Evolutionary conservation across 2,329 filamentous ascomycete species (phyloP).

Genomic region (Xylariaceae sp.): DNA sequence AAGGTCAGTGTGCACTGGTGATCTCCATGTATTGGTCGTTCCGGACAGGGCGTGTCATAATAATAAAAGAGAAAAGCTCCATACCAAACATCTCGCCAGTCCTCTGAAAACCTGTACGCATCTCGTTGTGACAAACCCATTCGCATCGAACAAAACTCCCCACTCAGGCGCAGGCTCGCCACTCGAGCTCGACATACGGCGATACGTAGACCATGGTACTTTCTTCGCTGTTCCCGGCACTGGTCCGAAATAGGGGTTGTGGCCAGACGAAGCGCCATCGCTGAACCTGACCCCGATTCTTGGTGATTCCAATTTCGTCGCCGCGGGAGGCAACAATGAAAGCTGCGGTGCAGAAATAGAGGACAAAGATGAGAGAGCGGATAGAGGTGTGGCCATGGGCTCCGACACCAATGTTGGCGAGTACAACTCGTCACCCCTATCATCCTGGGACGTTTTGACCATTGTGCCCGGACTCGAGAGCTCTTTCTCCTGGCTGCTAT

Average conservation of each 20-base stretch:
- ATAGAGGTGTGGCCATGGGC: conserved; percentile 3
- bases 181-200: conserved; percentile 15
- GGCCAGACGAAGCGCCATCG: conserved; percentile 21
- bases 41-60: neutral
- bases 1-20: neutral
- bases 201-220: conserved; percentile 13
- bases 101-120: conserved; percentile 69
- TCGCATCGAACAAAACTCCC: conserved; percentile 67
- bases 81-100: conserved; percentile 68
- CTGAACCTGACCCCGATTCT: conserved; percentile 15
- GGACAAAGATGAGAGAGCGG: conserved; percentile 3
- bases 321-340: neutral
- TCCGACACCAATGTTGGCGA: conserved; percentile 4
- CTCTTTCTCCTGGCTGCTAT: conserved; percentile 2
- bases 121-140: conserved; percentile 62
- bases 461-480: neutral
- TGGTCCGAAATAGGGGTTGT: conserved; percentile 5
- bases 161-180: conserved; percentile 45
- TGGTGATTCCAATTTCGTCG: neutral
- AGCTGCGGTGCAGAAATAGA: neutral
- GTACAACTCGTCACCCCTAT: conserved; percentile 10
- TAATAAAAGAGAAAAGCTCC: conserved; percentile 21
- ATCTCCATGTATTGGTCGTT: neutral
- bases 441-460: conserved; percentile 1
- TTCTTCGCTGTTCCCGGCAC: conserved; percentile 7